Percentiles rank a stretch among this genome's conserved stretches.
These are phyloP conservation scores for Pinus albicaulis DNA, from an alignment of 75 land plant genomes.

Conservation along the genomic window DNA sequence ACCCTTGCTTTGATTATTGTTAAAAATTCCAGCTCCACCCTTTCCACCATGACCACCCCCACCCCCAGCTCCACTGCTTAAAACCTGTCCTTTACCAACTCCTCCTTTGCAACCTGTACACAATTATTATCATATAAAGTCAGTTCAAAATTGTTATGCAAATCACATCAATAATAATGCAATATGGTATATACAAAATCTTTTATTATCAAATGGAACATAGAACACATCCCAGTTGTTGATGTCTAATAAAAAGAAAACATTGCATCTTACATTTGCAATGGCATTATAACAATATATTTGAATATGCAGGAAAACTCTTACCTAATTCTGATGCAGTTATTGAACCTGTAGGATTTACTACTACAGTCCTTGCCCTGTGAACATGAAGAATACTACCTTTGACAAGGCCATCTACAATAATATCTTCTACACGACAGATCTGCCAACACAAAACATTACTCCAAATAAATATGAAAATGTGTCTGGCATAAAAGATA, in stretches of 20 bases:
- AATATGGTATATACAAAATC: too few relatives aligned
- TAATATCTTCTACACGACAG: conserved; percentile 94
- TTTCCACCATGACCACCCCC: conserved; percentile 95
- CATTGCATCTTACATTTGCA: too few relatives aligned
- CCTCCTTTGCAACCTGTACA: conserved; percentile 81
- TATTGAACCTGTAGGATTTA: conserved; percentile 56
- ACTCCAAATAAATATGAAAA: conserved; percentile 5
- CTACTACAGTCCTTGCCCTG: conserved; percentile 74
- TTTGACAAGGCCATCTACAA: conserved; percentile 63
- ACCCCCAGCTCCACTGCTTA: conserved; percentile 70
- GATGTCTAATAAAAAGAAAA: too few relatives aligned
- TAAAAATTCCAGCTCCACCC: conserved; percentile 71
- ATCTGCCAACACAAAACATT: conserved; percentile 44
- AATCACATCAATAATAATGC: too few relatives aligned
- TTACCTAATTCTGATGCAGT: conserved; percentile 85
- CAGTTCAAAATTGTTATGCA: too few relatives aligned
- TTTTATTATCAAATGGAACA: too few relatives aligned
- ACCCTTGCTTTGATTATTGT: conserved; percentile 46
- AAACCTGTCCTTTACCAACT: conserved; percentile 62
- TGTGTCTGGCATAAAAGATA: background rate
- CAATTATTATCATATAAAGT: too few relatives aligned
- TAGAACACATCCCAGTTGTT: too few relatives aligned
- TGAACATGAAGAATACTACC: conserved; percentile 95
- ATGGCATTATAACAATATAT: too few relatives aligned
- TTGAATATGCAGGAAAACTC: background rate